A percentile compares a stretch with the other conserved stretches of the same genome.
These are phyloP conservation scores for Claviceps paspali DNA, from an alignment of 2,329 filamentous ascomycete genomes.

Conservation along the genomic window DNA sequence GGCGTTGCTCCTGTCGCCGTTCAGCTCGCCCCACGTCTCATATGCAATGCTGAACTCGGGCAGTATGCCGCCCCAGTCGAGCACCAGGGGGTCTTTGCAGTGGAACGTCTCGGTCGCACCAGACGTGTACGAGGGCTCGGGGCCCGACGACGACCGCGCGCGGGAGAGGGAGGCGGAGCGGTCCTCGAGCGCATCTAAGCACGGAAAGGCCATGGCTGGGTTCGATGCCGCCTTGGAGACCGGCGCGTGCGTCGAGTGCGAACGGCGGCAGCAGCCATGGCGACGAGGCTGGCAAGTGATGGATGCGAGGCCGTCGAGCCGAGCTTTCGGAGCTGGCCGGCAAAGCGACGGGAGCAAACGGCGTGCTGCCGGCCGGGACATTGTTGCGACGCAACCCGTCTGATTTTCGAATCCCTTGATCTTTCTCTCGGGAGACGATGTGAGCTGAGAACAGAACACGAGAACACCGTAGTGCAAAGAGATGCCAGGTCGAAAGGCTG, in stretches of 20 bases:
- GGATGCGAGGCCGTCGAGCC: slow-evolving; percentile 1
- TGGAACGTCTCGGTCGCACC: slow-evolving; percentile 70
- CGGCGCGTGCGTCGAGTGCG: slow-evolving; percentile 8
- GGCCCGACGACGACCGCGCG: slow-evolving; percentile 51
- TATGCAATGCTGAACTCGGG: slow-evolving; percentile 83
- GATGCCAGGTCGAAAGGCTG: too few species aligned
- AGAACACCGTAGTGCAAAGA: not conserved
- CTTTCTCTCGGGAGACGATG: too few species aligned
- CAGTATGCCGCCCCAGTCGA: slow-evolving; percentile 92
- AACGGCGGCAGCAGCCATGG: not conserved
- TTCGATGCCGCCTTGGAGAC: slow-evolving; percentile 47
- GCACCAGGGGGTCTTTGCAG: slow-evolving; percentile 56
- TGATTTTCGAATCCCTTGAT: not conserved
- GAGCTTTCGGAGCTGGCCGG: not conserved
- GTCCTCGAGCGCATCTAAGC: slow-evolving; percentile 69
- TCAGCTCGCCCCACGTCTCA: slow-evolving; percentile 79
- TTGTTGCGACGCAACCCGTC: not conserved
- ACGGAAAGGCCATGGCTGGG: slow-evolving; percentile 78
- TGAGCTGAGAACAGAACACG: not conserved
- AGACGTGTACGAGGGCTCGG: slow-evolving; percentile 86
- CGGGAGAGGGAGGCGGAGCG: slow-evolving; percentile 53
- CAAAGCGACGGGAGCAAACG: slow-evolving; percentile 3
- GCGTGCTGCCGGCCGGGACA: slow-evolving; percentile 7
- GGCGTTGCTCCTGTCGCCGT: slow-evolving; percentile 68
- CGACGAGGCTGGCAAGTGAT: not conserved